These are phyloP conservation scores for Schizonepeta tenuifolia DNA, from an alignment of 257 asterid species.

Conservation along the genomic window DNA sequence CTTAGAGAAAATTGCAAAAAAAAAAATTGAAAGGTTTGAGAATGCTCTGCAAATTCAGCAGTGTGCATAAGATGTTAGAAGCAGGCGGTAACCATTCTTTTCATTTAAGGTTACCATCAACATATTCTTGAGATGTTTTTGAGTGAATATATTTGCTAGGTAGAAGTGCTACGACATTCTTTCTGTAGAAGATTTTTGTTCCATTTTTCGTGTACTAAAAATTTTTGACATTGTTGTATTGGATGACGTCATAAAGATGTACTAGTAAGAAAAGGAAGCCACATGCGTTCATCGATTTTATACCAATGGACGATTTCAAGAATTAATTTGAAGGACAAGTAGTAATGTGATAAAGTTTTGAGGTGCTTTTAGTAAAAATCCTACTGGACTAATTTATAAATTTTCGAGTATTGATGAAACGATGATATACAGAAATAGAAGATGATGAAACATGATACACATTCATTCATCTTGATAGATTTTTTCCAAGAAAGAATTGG, in stretches of 20 bases:
- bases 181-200: neutral
- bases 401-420: neutral
- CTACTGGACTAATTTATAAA: too few species aligned
- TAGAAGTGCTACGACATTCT: neutral
- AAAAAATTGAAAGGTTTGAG: neutral
- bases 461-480: neutral
- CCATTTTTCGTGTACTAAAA: neutral
- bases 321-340: too few species aligned
- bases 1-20: neutral
- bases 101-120: neutral
- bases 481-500: constrained; percentile 42
- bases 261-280: neutral
- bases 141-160: neutral
- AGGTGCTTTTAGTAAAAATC: too few species aligned
- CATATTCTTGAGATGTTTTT: neutral
- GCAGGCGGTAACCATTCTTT: neutral
- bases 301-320: too few species aligned
- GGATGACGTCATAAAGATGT: neutral
- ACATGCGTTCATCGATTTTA: too few species aligned
- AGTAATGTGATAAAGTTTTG: too few species aligned
- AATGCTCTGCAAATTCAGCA: neutral
- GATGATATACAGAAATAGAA: neutral
- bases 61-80: neutral
- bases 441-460: neutral
- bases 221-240: neutral